A percentile compares a stretch with the other conserved stretches of the same genome.
Evolutionary conservation across 108 stramenopile genomes (phyloP).

Genomic region (Pseudonitzschia multiseries): DNA sequence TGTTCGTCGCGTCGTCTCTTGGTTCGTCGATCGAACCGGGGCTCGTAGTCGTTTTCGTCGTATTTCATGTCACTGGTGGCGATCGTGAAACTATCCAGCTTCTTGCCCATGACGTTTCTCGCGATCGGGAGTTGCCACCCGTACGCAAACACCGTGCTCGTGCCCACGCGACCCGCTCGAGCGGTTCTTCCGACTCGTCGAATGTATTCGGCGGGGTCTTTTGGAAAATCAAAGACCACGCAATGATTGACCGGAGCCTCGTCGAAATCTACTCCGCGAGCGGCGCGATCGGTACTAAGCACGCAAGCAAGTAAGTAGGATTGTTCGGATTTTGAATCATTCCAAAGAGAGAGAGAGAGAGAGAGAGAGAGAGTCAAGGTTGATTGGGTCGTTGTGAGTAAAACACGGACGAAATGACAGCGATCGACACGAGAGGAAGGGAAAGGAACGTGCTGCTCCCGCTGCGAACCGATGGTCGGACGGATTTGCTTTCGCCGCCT

Average conservation of each 20-base stretch:
- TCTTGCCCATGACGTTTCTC: slow-evolving; percentile 65
- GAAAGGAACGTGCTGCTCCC: not conserved
- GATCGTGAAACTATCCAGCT: slow-evolving; percentile 37
- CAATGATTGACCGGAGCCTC: slow-evolving; percentile 88
- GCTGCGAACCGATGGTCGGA: too few species aligned
- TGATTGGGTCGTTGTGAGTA: not conserved
- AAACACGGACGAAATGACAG: not conserved
- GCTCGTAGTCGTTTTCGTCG: slow-evolving; percentile 28
- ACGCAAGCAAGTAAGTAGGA: too few species aligned
- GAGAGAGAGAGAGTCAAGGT: too few species aligned
- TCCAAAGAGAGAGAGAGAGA: too few species aligned
- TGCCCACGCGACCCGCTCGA: slow-evolving; percentile 86
- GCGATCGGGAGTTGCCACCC: slow-evolving; percentile 89
- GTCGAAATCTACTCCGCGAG: slow-evolving; percentile 92
- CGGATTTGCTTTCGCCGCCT: too few species aligned
- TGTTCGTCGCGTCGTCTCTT: slow-evolving; percentile 28
- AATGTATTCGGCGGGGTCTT: slow-evolving; percentile 92
- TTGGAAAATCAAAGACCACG: slow-evolving; percentile 94
- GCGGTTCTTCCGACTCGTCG: slow-evolving; percentile 91
- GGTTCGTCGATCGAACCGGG: slow-evolving; percentile 14
- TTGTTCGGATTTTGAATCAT: not conserved
- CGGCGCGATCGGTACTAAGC: slow-evolving; percentile 89
- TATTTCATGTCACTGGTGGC: slow-evolving; percentile 29
- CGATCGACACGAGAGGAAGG: not conserved
- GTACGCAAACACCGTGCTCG: slow-evolving; percentile 84